A percentile compares a stretch with the other conserved stretches of the same genome.
Conservation (phyloP, 352 stramenopile genomes). For the Globisporangium polare region DNA sequence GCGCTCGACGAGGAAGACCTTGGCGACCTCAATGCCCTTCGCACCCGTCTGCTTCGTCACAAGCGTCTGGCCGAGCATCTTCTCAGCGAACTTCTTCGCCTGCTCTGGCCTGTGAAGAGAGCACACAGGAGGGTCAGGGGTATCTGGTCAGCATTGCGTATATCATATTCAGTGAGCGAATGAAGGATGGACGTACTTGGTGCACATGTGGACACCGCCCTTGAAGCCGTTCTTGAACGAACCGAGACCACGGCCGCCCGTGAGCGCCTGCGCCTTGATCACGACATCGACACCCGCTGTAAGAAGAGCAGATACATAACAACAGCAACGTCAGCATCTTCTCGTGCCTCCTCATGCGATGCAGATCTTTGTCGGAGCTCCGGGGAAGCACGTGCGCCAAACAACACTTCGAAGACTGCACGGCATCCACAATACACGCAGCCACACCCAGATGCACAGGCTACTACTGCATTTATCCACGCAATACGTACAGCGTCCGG, state of each 20-base stretch:
- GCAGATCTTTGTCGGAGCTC: neutral
- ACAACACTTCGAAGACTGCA: neutral
- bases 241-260: constrained; percentile 93
- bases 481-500: constrained; percentile 51
- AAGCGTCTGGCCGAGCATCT: constrained; percentile 94
- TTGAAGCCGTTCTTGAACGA: constrained; percentile 98
- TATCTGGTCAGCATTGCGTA: too few species aligned
- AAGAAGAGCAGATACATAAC: neutral
- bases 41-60: constrained; percentile 94
- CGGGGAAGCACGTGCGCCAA: neutral
- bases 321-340: neutral
- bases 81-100: constrained; percentile 75
- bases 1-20: constrained; percentile 91
- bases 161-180: neutral
- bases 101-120: constrained; percentile 42
- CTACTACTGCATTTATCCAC: neutral
- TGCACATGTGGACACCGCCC: constrained; percentile 97
- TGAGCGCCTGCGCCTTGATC: constrained; percentile 97
- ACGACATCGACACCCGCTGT: constrained; percentile 88
- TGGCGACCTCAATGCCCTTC: constrained; percentile 86
- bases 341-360: neutral
- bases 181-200: constrained; percentile 31
- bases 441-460: neutral
- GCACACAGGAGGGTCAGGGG: too few species aligned
- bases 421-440: neutral